Evolutionary conservation across 257 asterid genomes (phyloP).

Genomic region (Capsicum baccatum): DNA sequence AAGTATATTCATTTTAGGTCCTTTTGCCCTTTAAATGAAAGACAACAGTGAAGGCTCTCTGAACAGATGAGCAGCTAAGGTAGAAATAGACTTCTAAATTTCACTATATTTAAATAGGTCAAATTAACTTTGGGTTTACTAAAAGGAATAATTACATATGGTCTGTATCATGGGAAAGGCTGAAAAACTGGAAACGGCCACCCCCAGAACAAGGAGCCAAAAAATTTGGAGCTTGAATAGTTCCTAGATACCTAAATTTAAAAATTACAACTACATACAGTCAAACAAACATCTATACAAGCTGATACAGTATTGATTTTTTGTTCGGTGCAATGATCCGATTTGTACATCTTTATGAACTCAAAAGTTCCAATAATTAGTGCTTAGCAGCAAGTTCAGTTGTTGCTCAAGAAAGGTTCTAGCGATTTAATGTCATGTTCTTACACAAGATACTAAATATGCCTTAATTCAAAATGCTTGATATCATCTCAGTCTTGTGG

Average conservation of each 20-base stretch:
- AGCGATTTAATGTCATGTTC: not conserved
- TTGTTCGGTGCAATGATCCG: not conserved
- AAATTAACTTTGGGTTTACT: not conserved
- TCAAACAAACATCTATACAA: not conserved
- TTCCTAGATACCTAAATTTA: not conserved
- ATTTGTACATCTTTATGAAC: conserved; percentile 12
- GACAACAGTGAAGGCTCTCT: not conserved
- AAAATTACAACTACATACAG: not conserved
- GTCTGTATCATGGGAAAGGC: not conserved
- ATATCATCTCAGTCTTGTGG: not conserved
- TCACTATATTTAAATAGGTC: not conserved
- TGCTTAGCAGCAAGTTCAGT: not conserved
- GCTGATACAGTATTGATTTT: conserved; percentile 9
- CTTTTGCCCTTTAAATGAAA: conserved; percentile 15
- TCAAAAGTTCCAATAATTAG: conserved; percentile 22
- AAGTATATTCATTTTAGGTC: conserved; percentile 19
- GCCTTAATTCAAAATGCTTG: not conserved
- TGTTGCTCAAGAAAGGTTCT: conserved; percentile 4
- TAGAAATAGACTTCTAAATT: conserved; percentile 1
- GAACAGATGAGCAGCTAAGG: not conserved
- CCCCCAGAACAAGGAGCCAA: not conserved
- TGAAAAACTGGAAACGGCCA: not conserved
- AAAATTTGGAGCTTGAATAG: conserved; percentile 10
- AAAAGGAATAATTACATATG: not conserved
- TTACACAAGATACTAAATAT: conserved; percentile 13